phyloP scores from a whole-genome alignment of 2,329 filamentous ascomycete species.

The Pseudogymnoascus sp. region DNA sequence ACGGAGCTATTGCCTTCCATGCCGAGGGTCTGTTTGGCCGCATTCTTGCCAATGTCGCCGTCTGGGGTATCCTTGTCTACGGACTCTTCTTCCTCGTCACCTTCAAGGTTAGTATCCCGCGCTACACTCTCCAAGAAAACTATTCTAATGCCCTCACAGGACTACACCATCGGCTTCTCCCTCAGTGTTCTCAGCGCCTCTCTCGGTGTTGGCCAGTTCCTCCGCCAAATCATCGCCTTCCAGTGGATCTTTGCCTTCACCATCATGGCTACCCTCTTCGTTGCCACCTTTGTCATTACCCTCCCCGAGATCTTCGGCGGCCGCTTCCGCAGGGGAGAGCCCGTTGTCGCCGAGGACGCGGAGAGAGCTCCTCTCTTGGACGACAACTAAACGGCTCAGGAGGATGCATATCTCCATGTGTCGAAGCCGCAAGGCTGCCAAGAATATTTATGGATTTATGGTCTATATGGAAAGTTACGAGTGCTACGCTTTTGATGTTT shows the following conservation, averaged over 20 bases:
- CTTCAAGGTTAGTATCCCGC: constrained; percentile 51
- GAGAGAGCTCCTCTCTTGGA: constrained; percentile 54
- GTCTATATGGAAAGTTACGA: constrained; percentile 1
- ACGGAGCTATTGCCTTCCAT: constrained; percentile 74
- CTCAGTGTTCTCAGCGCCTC: constrained; percentile 66
- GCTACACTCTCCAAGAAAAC: background rate
- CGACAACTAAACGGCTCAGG: constrained; percentile 29
- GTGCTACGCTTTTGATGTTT: background rate
- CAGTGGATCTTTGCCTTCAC: constrained; percentile 91
- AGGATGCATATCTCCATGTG: background rate
- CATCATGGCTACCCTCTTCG: constrained; percentile 68
- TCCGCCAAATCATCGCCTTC: constrained; percentile 63
- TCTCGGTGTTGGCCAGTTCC: constrained; percentile 70
- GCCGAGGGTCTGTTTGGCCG: constrained; percentile 59
- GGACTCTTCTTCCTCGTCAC: constrained; percentile 66
- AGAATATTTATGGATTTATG: background rate
- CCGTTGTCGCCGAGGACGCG: constrained; percentile 38
- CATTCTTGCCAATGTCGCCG: constrained; percentile 77
- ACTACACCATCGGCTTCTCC: constrained; percentile 71
- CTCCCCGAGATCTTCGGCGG: constrained; percentile 55
- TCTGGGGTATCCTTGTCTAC: constrained; percentile 74
- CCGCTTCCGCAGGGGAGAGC: constrained; percentile 36
- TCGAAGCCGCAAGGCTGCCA: background rate
- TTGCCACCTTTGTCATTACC: constrained; percentile 57
- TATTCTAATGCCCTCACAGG: constrained; percentile 27